These are phyloP conservation scores for Paecilomyces dactylethromorphus DNA, from an alignment of 2,329 filamentous ascomycete genomes.

Conservation along the genomic window DNA sequence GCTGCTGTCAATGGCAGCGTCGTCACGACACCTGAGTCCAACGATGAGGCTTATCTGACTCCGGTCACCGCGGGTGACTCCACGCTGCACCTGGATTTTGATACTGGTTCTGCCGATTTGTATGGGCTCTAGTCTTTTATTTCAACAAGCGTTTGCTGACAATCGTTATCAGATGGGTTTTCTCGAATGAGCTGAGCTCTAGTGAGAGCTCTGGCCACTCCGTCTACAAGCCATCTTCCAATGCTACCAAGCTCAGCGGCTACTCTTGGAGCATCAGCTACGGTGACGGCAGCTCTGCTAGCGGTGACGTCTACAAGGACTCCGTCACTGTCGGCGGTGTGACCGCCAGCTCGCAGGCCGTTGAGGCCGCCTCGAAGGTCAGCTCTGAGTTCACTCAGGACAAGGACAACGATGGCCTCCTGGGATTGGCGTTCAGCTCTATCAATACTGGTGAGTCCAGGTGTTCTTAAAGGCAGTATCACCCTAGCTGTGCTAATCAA, in stretches of 20 bases:
- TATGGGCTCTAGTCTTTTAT: constrained; percentile 29
- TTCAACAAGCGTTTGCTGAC: constrained; percentile 5
- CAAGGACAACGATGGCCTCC: constrained; percentile 50
- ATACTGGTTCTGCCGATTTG: constrained; percentile 65
- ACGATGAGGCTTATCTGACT: constrained; percentile 54
- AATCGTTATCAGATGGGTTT: constrained; percentile 52
- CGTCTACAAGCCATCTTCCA: constrained; percentile 50
- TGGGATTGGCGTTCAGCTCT: constrained; percentile 54
- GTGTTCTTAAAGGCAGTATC: background rate
- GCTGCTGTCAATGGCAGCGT: constrained; percentile 26
- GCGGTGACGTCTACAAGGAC: constrained; percentile 60
- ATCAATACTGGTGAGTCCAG: constrained; percentile 46
- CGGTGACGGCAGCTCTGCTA: constrained; percentile 58
- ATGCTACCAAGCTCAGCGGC: constrained; percentile 41
- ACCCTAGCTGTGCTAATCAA: background rate
- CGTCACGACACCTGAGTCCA: constrained; percentile 40
- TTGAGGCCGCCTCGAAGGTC: constrained; percentile 58
- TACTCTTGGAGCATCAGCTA: constrained; percentile 57
- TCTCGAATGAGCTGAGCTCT: constrained; percentile 51
- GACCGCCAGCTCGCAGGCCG: constrained; percentile 54
- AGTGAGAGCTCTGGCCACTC: constrained; percentile 48
- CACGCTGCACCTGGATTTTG: constrained; percentile 60
- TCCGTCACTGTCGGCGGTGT: constrained; percentile 56
- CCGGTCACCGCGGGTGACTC: constrained; percentile 60
- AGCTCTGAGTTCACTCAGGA: constrained; percentile 49